These are phyloP conservation scores for Tympanopsis confertula DNA, from an alignment of 2,329 filamentous ascomycete genomes.

Conservation along the genomic window DNA sequence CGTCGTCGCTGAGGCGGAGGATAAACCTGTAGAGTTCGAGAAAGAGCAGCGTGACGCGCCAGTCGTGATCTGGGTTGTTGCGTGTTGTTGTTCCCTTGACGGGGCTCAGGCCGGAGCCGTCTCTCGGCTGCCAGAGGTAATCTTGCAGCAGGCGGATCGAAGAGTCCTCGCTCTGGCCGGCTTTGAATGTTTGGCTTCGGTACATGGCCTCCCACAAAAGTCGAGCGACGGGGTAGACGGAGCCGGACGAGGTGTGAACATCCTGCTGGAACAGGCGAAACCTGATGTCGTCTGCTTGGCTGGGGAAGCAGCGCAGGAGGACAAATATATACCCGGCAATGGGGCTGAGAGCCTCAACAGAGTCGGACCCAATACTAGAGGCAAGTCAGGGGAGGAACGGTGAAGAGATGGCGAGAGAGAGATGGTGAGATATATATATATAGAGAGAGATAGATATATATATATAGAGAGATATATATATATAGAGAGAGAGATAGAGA, in stretches of 20 bases:
- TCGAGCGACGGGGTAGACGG: slow-evolving; percentile 51
- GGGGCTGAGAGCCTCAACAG: slow-evolving; percentile 52
- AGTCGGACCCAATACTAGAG: slow-evolving; percentile 17
- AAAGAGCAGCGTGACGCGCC: slow-evolving; percentile 81
- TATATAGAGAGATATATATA: too few relatives aligned
- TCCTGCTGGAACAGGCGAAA: slow-evolving; percentile 79
- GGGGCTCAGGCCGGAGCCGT: too few relatives aligned
- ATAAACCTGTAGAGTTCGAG: slow-evolving; percentile 91
- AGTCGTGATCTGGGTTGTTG: slow-evolving; percentile 50
- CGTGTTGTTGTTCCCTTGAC: neutral
- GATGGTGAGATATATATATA: too few relatives aligned
- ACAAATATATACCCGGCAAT: slow-evolving; percentile 80
- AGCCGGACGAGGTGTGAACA: slow-evolving; percentile 11
- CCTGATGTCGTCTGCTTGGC: slow-evolving; percentile 73
- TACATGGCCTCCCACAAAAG: slow-evolving; percentile 68
- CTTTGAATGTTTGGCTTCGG: too few relatives aligned
- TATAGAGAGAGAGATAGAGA: too few relatives aligned
- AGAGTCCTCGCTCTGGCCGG: too few relatives aligned
- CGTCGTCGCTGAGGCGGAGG: slow-evolving; percentile 84
- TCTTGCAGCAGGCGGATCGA: too few relatives aligned
- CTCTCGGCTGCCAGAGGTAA: too few relatives aligned
- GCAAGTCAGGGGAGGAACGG: too few relatives aligned
- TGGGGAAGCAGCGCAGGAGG: slow-evolving; percentile 73
- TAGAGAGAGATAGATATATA: too few relatives aligned
- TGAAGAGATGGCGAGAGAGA: too few relatives aligned